phyloP scores from a whole-genome alignment of 257 asterid species.

The Cordia subcordata region DNA sequence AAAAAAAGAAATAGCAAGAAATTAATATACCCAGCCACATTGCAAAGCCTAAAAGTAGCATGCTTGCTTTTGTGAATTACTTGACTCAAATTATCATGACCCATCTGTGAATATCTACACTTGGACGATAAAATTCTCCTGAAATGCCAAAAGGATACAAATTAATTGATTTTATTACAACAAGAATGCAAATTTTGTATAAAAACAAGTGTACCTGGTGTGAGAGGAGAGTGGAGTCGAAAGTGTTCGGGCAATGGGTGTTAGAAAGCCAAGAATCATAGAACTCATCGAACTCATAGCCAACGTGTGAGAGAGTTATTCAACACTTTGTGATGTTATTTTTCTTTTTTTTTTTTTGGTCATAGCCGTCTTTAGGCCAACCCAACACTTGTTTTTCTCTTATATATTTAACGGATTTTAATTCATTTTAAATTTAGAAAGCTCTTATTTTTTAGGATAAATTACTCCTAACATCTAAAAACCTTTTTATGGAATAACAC shows the following conservation, averaged over 20 bases:
- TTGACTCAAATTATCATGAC: conserved; percentile 17
- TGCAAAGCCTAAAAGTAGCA: background rate
- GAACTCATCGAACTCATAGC: conserved; percentile 6
- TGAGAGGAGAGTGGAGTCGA: conserved; percentile 2
- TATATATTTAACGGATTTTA: no score
- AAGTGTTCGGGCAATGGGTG: conserved; percentile 25
- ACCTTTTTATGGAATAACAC: no score
- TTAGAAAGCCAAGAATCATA: conserved; percentile 16
- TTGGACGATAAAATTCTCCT: conserved; percentile 1
- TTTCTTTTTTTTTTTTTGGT: no score
- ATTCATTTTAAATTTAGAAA: no score
- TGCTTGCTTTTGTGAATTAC: conserved; percentile 3
- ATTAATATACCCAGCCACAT: background rate
- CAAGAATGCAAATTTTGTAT: background rate
- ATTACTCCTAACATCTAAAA: no score
- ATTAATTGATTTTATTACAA: conserved; percentile 1
- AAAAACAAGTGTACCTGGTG: conserved; percentile 18
- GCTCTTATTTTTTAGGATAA: no score
- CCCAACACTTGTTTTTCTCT: no score
- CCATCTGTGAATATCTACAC: conserved; percentile 10
- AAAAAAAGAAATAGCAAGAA: background rate
- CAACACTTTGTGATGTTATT: background rate
- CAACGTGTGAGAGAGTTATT: background rate
- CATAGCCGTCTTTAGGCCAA: no score
- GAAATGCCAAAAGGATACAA: conserved; percentile 2